Evolutionary conservation across 768 basidiomycete genomes (phyloP), one percentile per base, ranked within the genome.

Genomic region (Macrolepiota fuliginosa): DNA sequence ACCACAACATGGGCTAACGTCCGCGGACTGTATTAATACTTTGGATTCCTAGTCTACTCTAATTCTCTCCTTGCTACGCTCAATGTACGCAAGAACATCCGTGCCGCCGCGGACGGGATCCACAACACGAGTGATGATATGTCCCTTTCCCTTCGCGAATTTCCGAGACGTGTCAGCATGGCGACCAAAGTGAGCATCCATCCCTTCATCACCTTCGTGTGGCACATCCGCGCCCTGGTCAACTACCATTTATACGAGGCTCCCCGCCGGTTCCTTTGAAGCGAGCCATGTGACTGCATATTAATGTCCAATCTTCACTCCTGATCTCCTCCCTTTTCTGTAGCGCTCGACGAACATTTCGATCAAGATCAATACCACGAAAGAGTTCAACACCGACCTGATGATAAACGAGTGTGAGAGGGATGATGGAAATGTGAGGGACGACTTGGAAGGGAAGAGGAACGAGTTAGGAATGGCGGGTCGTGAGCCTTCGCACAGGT

Each of bases 31-130:
- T 11, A n/a, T 46, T 37, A 15, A 22, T 19, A 49, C 32, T 29
- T 55, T 36, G 9, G 35, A n/a, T n/a, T 1, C 25, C 57, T 32
- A 86, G 84, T 87, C 4, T 87, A 86, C 67, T 80, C 82, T 42
- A 87, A 86, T 67, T 79, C 83, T 4, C 79, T 87, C n/a, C 77
- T 87, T 10, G 83, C 83, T 0, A 85, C 84, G 0, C 76, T 86
- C 54, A 87, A 87, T 54, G 82, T 81, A 11, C 75, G 84, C 4
- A 79, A 79, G 56, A 76, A 74, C 72, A 77, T 85, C 55, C 78
- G 78, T 40, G 74, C 70, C 7, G 66, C 77, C 0, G 71, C 72
- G 1, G 77, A 78, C 45, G 75, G 71, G 3, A 69, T 80, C 12
- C 72, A 78, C 52, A 80, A 66, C 63, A 78, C 77, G 24, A 78